phyloP scores from a whole-genome alignment of 2,329 filamentous ascomycete genomes.

The Colletotrichum paranaense region DNA sequence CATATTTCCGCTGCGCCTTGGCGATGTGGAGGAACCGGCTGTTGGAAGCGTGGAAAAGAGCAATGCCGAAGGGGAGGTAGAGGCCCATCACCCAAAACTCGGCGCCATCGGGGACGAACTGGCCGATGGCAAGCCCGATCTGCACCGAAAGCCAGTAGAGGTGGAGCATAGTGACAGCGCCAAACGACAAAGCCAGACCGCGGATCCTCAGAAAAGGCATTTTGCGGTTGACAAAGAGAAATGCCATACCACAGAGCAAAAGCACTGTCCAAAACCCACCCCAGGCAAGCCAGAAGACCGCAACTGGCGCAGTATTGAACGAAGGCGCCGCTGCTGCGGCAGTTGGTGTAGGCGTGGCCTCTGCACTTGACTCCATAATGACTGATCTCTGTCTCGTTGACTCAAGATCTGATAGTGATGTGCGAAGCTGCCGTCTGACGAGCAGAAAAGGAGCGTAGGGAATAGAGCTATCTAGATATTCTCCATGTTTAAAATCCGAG shows the following conservation, averaged over 20 bases:
- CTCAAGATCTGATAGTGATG: neutral
- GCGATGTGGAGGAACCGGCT: constrained; percentile 70
- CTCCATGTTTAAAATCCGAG: neutral
- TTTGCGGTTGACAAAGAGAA: constrained; percentile 52
- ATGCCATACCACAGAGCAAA: constrained; percentile 52
- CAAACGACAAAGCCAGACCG: constrained; percentile 39
- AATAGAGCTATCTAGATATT: neutral
- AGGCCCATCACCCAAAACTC: constrained; percentile 77
- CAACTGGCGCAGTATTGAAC: constrained; percentile 47
- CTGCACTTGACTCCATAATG: constrained; percentile 14
- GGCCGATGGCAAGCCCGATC: constrained; percentile 51
- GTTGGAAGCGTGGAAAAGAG: constrained; percentile 74
- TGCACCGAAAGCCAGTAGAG: constrained; percentile 55
- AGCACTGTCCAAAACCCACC: constrained; percentile 51
- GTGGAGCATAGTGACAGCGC: constrained; percentile 52
- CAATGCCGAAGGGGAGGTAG: constrained; percentile 73
- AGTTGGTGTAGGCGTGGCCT: neutral
- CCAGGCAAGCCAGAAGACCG: constrained; percentile 54
- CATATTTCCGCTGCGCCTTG: constrained; percentile 56
- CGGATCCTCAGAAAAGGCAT: constrained; percentile 54
- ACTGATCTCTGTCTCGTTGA: neutral
- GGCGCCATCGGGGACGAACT: constrained; percentile 59
- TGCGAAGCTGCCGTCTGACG: neutral
- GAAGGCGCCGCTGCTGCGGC: constrained; percentile 4
- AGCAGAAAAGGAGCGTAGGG: constrained; percentile 3